phyloP scores from a whole-genome alignment of 176 grass and related monocot genomes.

The Neostapfia colusana region DNA sequence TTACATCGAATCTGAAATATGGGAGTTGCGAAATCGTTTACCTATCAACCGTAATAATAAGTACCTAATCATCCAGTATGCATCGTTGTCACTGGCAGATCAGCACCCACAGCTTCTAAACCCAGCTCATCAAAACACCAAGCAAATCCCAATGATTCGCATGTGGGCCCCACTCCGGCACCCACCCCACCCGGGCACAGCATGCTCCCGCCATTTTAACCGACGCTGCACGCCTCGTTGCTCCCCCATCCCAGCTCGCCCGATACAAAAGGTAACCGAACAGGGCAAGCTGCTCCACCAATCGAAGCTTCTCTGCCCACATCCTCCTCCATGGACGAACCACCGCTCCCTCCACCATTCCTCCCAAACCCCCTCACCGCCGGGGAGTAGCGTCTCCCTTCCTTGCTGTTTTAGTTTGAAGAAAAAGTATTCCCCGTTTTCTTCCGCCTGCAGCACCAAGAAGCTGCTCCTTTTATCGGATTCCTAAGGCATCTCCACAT shows the following conservation, averaged over 20 bases:
- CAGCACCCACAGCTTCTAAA: constrained; percentile 22
- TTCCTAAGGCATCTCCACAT: constrained; percentile 16
- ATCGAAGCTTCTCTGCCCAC: constrained; percentile 24
- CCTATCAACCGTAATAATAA: background rate
- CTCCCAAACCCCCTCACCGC: constrained; percentile 32
- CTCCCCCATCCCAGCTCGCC: background rate
- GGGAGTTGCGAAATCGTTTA: too few relatives aligned
- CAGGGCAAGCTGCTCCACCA: constrained; percentile 34
- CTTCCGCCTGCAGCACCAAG: background rate
- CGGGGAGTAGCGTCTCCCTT: constrained; percentile 32
- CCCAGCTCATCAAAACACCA: background rate
- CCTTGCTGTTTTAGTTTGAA: background rate
- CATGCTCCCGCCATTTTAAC: constrained; percentile 56
- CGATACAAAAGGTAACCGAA: constrained; percentile 39
- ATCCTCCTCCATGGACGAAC: constrained; percentile 47
- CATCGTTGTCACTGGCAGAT: constrained; percentile 20
- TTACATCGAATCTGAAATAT: too few relatives aligned
- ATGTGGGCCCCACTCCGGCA: constrained; percentile 31
- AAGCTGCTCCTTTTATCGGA: background rate
- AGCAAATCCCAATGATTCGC: constrained; percentile 62
- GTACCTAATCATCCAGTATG: background rate
- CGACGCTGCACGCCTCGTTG: constrained; percentile 17
- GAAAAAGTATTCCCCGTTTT: too few relatives aligned
- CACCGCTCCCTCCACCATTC: constrained; percentile 28
- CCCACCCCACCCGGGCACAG: background rate